These are phyloP conservation scores for Theobroma cacao DNA, from an alignment of 345 rosid genomes.

Conservation along the genomic window DNA sequence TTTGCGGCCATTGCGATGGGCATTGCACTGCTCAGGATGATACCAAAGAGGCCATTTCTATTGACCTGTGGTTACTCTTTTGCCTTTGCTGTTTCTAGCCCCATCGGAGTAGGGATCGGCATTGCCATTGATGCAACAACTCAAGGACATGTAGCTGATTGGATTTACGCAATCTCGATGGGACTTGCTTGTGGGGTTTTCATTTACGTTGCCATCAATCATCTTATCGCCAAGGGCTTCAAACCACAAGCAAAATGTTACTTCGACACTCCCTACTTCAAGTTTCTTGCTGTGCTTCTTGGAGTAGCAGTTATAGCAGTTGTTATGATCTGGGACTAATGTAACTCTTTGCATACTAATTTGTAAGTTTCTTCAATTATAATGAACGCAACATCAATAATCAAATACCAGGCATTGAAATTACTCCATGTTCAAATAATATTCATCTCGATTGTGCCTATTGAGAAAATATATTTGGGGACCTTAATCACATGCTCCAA, in stretches of 20 bases:
- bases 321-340: constrained; percentile 82
- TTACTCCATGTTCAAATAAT: not conserved
- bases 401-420: not conserved
- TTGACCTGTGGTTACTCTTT: constrained; percentile 59
- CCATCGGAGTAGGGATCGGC: constrained; percentile 79
- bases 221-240: constrained; percentile 79
- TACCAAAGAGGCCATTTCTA: constrained; percentile 75
- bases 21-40: constrained; percentile 72
- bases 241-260: constrained; percentile 47
- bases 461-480: too few species aligned
- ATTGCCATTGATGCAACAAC: constrained; percentile 79
- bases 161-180: constrained; percentile 81
- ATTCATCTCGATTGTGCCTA: too few species aligned
- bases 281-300: constrained; percentile 66
- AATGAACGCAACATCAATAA: not conserved
- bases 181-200: constrained; percentile 86
- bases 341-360: not conserved
- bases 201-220: constrained; percentile 73
- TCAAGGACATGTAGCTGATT: constrained; percentile 58
- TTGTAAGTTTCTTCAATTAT: not conserved
- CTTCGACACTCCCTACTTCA: constrained; percentile 63
- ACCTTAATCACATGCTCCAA: not conserved
- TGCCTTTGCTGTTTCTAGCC: constrained; percentile 78
- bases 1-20: constrained; percentile 92
- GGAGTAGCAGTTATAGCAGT: constrained; percentile 68